Evolutionary conservation across 495 filamentous ascomycete genomes (phyloP).

Genomic region (Tuber calosporum): DNA sequence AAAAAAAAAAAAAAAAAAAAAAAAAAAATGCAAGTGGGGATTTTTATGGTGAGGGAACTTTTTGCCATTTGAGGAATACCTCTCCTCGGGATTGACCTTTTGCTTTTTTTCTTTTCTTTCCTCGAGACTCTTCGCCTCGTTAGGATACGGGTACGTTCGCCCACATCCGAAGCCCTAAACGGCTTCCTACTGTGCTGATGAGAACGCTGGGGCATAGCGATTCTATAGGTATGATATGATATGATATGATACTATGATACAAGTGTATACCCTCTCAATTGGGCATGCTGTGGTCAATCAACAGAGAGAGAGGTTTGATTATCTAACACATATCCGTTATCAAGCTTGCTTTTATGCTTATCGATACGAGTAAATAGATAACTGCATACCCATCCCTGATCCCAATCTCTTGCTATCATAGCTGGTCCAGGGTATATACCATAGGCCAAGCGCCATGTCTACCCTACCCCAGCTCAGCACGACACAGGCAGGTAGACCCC

Average conservation of each 20-base stretch:
- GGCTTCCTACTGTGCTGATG: not conserved
- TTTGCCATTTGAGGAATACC: not conserved
- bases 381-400: not conserved
- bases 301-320: not conserved
- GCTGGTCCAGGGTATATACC: too few relatives aligned
- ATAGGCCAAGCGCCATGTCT: not conserved
- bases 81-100: not conserved
- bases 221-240: not conserved
- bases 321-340: not conserved
- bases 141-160: not conserved
- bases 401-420: not conserved
- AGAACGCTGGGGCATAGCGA: not conserved
- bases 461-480: not conserved
- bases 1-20: not conserved
- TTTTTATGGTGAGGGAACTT: conserved; percentile 3
- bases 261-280: too few relatives aligned
- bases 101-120: not conserved
- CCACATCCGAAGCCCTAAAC: not conserved
- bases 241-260: too few relatives aligned
- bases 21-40: not conserved
- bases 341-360: not conserved
- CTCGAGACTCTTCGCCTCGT: not conserved
- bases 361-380: not conserved
- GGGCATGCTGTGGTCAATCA: not conserved
- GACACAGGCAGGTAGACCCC: too few relatives aligned